A percentile compares a stretch with the other conserved stretches of the same genome.
phyloP scores from a whole-genome alignment of 768 basidiomycete species.

The Psilocybe tampanensis region DNA sequence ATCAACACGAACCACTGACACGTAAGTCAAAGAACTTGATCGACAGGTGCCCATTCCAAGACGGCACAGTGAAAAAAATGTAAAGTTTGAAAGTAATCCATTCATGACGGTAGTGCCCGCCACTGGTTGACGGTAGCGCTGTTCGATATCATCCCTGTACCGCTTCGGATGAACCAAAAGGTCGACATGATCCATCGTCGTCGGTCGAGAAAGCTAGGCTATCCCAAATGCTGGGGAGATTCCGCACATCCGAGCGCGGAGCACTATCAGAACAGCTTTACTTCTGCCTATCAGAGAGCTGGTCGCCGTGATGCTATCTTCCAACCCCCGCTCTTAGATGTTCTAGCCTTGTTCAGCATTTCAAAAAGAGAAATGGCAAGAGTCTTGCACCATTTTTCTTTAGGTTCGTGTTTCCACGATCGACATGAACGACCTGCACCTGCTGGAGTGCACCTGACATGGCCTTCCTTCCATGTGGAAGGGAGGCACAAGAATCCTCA shows the following conservation, averaged over 20 bases:
- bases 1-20: slow-evolving; percentile 8
- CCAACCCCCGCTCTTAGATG: slow-evolving; percentile 2
- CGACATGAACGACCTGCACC: not conserved
- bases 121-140: not conserved
- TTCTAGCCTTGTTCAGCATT: slow-evolving; percentile 2
- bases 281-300: not conserved
- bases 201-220: not conserved
- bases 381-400: not conserved
- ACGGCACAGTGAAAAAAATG: not conserved
- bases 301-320: not conserved
- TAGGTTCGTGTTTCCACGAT: not conserved
- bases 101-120: not conserved
- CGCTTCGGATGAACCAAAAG: not conserved
- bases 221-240: not conserved
- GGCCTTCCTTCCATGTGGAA: slow-evolving; percentile 5
- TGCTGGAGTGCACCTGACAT: not conserved
- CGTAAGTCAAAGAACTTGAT: slow-evolving; percentile 16
- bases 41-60: slow-evolving; percentile 10
- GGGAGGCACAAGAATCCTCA: slow-evolving; percentile 7
- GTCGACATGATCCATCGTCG: not conserved
- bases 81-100: not conserved
- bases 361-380: not conserved
- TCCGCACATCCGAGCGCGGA: not conserved
- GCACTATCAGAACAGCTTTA: not conserved
- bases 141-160: not conserved